Evolutionary conservation across 2,329 filamentous ascomycete genomes (phyloP).

Genomic region (Hansfordia pulvinata): DNA sequence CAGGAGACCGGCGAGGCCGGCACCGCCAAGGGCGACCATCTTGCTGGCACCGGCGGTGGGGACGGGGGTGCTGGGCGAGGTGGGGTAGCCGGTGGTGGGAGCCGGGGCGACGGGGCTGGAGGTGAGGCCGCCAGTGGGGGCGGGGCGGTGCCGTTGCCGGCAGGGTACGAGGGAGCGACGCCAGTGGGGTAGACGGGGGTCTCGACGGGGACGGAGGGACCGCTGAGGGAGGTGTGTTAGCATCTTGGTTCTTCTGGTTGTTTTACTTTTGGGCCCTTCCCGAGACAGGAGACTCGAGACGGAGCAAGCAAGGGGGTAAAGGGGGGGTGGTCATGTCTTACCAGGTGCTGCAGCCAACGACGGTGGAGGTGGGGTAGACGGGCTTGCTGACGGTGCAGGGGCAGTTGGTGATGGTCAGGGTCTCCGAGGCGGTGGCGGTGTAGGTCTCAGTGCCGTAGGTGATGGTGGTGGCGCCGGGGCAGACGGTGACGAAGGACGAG

Average conservation of each 20-base stretch:
- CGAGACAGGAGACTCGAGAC: too few species aligned
- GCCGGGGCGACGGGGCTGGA: too few species aligned
- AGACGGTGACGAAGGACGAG: conserved; percentile 56
- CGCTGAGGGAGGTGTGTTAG: conserved; percentile 5
- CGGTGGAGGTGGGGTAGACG: conserved; percentile 34
- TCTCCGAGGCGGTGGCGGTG: conserved; percentile 55
- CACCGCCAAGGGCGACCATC: conserved; percentile 41
- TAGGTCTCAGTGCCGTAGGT: conserved; percentile 53
- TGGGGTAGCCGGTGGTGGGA: conserved; percentile 4
- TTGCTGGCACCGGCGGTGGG: conserved; percentile 43
- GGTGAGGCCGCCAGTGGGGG: conserved; percentile 5
- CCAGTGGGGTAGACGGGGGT: conserved; percentile 1
- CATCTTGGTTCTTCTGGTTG: too few species aligned
- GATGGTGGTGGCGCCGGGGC: conserved; percentile 52
- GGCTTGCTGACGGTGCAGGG: conserved; percentile 54
- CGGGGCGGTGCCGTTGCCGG: conserved; percentile 1
- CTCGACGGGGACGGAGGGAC: conserved; percentile 6
- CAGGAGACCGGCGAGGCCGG: conserved; percentile 45
- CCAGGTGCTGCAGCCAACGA: conserved; percentile 41
- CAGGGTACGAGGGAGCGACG: conserved; percentile 2
- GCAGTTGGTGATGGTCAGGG: conserved; percentile 59
- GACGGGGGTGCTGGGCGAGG: conserved; percentile 19
- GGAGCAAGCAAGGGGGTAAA: conserved; percentile 2
- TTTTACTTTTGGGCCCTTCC: too few species aligned
- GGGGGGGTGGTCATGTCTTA: conserved; percentile 16